These are phyloP conservation scores for Lentinus tigrinus DNA, from an alignment of 768 basidiomycete species.

Conservation along the genomic window DNA sequence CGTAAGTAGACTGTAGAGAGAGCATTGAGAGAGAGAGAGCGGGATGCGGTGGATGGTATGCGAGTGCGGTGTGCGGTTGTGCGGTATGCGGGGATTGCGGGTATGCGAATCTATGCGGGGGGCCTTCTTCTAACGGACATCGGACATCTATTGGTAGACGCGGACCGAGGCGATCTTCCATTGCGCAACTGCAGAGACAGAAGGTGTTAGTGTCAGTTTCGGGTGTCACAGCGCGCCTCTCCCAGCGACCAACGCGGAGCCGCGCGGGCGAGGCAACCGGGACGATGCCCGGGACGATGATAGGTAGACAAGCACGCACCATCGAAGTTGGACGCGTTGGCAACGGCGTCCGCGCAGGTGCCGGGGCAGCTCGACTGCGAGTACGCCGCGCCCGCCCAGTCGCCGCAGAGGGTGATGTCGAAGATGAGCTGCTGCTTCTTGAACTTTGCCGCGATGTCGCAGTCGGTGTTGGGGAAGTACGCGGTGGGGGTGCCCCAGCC, in stretches of 20 bases:
- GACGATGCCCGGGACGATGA: neutral
- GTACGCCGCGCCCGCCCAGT: constrained; percentile 41
- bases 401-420: constrained; percentile 44
- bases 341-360: constrained; percentile 39
- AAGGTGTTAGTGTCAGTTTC: neutral
- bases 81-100: too few species aligned
- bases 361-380: constrained; percentile 29
- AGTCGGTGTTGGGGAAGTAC: constrained; percentile 34
- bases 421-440: constrained; percentile 37
- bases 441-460: constrained; percentile 38
- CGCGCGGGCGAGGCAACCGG: too few species aligned
- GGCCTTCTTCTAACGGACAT: neutral
- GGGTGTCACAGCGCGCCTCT: neutral
- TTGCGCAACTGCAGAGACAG: constrained; percentile 41
- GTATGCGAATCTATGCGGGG: too few species aligned
- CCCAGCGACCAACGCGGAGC: too few species aligned
- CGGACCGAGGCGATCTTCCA: constrained; percentile 60
- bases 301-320: constrained; percentile 25
- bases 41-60: neutral
- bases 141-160: constrained; percentile 40
- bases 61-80: neutral
- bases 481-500: constrained; percentile 43
- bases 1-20: neutral
- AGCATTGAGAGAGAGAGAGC: neutral
- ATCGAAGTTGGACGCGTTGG: constrained; percentile 55